A percentile compares a stretch with the other conserved stretches of the same genome.
Conservation (phyloP, 2,329 filamentous ascomycete genomes). For the Penicillium sp. region DNA sequence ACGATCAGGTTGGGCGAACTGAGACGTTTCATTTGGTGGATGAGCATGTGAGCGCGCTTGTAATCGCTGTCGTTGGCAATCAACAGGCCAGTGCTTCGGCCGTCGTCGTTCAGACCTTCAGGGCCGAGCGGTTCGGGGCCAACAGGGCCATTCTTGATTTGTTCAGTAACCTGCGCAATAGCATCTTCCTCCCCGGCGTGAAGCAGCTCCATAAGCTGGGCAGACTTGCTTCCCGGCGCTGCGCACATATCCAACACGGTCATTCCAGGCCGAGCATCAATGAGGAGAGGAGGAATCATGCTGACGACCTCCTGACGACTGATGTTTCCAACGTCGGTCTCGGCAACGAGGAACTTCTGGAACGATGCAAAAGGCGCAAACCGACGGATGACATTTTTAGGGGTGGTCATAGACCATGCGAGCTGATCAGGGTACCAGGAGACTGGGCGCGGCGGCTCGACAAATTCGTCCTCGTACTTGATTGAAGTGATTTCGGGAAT, state of each 20-base stretch:
- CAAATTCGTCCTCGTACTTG: slow-evolving; percentile 75
- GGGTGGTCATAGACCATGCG: slow-evolving; percentile 97
- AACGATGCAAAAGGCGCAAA: slow-evolving; percentile 93
- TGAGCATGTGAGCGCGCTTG: slow-evolving; percentile 93
- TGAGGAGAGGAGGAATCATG: slow-evolving; percentile 95
- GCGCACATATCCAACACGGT: slow-evolving; percentile 94
- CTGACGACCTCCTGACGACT: slow-evolving; percentile 96
- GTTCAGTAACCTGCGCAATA: slow-evolving; percentile 68
- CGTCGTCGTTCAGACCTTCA: slow-evolving; percentile 68
- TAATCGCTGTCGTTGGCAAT: slow-evolving; percentile 97
- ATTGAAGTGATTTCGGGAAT: slow-evolving; percentile 87
- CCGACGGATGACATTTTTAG: slow-evolving; percentile 91
- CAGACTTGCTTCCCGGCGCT: slow-evolving; percentile 94
- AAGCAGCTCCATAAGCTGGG: slow-evolving; percentile 91
- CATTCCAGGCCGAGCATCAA: slow-evolving; percentile 90
- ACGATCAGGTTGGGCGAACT: slow-evolving; percentile 96
- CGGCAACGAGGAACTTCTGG: slow-evolving; percentile 95
- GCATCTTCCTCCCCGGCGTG: slow-evolving; percentile 88
- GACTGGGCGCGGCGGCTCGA: slow-evolving; percentile 78
- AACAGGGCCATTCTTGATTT: slow-evolving; percentile 62
- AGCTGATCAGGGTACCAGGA: slow-evolving; percentile 93
- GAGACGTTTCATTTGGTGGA: slow-evolving; percentile 95
- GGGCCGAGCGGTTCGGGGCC: slow-evolving; percentile 45
- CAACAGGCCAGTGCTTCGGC: slow-evolving; percentile 83
- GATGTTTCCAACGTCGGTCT: slow-evolving; percentile 96